Percentiles rank a stretch among this genome's conserved stretches.
These are phyloP conservation scores for Stellera chamaejasme DNA, from an alignment of 345 rosid species.

Conservation along the genomic window DNA sequence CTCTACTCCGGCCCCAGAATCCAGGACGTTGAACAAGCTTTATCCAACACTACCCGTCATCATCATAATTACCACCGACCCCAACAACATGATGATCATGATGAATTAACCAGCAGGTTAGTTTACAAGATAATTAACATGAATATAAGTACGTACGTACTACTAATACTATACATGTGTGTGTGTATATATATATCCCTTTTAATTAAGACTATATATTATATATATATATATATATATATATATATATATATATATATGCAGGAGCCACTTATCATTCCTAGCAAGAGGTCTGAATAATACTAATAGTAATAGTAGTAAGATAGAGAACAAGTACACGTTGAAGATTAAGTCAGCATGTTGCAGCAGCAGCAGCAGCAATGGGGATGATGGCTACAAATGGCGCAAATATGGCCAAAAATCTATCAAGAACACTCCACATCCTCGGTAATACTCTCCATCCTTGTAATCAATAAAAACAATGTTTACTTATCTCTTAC, in stretches of 20 bases:
- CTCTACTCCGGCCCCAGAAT: slow-evolving; percentile 53
- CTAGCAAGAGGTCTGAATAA: slow-evolving; percentile 24
- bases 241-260: too few relatives aligned
- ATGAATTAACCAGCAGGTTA: slow-evolving; percentile 16
- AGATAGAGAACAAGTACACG: slow-evolving; percentile 62
- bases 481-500: too few relatives aligned
- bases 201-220: too few relatives aligned
- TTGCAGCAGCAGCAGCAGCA: slow-evolving; percentile 12
- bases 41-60: slow-evolving; percentile 17
- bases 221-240: too few relatives aligned
- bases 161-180: too few relatives aligned
- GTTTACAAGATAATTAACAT: too few relatives aligned
- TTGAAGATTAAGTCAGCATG: slow-evolving; percentile 42
- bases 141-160: too few relatives aligned
- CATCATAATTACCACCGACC: slow-evolving; percentile 15
- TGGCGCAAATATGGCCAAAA: slow-evolving; percentile 98
- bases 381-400: slow-evolving; percentile 82
- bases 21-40: slow-evolving; percentile 41
- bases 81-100: slow-evolving; percentile 2
- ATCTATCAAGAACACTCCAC: slow-evolving; percentile 75
- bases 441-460: slow-evolving; percentile 94
- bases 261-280: slow-evolving; percentile 4
- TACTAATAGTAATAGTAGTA: background rate
- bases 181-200: too few relatives aligned
- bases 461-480: too few relatives aligned